Evolutionary conservation across 192 early-diverging fungal genomes (phyloP).

Genomic region (Gigaspora rosea): DNA sequence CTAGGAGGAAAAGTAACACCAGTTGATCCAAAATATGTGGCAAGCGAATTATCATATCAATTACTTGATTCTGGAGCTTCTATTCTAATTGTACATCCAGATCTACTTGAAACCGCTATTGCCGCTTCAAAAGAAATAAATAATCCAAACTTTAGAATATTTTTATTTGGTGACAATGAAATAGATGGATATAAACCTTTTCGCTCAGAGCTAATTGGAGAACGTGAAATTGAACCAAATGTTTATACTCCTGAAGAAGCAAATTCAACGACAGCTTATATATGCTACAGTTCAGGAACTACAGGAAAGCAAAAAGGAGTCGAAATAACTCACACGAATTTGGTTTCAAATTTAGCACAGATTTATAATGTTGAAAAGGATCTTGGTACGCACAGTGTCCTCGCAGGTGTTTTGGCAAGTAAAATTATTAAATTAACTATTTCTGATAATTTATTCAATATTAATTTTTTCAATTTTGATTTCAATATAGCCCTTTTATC

Average conservation of each 20-base stretch:
- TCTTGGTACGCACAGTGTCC: slow-evolving; percentile 31
- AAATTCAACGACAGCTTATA: slow-evolving; percentile 49
- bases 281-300: slow-evolving; percentile 71
- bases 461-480: too few relatives aligned
- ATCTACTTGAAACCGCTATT: too few relatives aligned
- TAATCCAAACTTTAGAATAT: slow-evolving; percentile 21
- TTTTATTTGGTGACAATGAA: slow-evolving; percentile 49
- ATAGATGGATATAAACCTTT: slow-evolving; percentile 40
- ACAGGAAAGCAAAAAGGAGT: slow-evolving; percentile 83
- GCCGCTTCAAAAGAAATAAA: too few relatives aligned
- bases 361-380: slow-evolving; percentile 48
- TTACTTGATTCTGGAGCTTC: too few relatives aligned
- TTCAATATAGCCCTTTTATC: too few relatives aligned
- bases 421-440: neutral
- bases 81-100: too few relatives aligned
- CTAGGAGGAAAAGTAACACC: too few relatives aligned
- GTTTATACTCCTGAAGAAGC: slow-evolving; percentile 35
- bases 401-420: slow-evolving; percentile 45
- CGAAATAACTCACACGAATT: slow-evolving; percentile 75
- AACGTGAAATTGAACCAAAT: slow-evolving; percentile 30
- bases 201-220: slow-evolving; percentile 29
- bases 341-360: slow-evolving; percentile 75
- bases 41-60: too few relatives aligned
- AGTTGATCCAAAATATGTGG: too few relatives aligned
- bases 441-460: too few relatives aligned